Percentiles rank a stretch among this genome's conserved stretches.
Conservation (phyloP, 2,329 filamentous ascomycete species). For the Mycocentrospora acerina region DNA sequence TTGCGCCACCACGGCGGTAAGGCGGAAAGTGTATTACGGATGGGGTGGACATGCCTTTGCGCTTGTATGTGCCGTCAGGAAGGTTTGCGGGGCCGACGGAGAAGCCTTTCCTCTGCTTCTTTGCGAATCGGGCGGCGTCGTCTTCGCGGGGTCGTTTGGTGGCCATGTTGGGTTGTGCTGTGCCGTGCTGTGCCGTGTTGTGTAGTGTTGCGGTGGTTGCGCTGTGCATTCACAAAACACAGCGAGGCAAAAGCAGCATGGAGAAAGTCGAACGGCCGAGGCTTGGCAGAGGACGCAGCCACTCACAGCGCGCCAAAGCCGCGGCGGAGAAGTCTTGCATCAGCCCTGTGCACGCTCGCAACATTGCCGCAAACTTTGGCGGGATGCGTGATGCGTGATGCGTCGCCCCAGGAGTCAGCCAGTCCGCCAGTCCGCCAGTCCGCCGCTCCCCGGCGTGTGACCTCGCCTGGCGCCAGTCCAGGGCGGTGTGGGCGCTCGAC, state of each 20-base stretch:
- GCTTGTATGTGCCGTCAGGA: conserved; percentile 82
- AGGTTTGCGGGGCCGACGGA: conserved; percentile 85
- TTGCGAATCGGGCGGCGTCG: conserved; percentile 34
- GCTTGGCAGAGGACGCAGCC: conserved; percentile 8
- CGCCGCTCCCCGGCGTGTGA: conserved; percentile 27
- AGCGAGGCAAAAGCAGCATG: too few relatives aligned
- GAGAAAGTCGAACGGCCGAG: neutral
- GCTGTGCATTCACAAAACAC: too few relatives aligned
- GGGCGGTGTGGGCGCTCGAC: conserved; percentile 11
- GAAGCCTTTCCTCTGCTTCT: conserved; percentile 70
- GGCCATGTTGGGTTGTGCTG: too few relatives aligned
- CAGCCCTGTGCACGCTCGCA: conserved; percentile 9
- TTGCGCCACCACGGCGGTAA: too few relatives aligned
- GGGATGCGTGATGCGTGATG: too few relatives aligned
- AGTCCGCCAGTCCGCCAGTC: too few relatives aligned
- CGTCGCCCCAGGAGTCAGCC: neutral
- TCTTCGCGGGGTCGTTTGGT: conserved; percentile 59
- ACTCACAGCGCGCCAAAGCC: conserved; percentile 10
- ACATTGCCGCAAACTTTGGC: too few relatives aligned
- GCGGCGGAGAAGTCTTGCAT: conserved; percentile 9
- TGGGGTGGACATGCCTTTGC: conserved; percentile 70
- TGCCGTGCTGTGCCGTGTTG: conserved; percentile 1
- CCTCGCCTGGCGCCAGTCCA: conserved; percentile 19
- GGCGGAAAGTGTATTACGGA: too few relatives aligned
- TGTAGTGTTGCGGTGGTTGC: too few relatives aligned